These are phyloP conservation scores for Leersia perrieri DNA, from an alignment of 176 grass and related monocot genomes.

Conservation along the genomic window DNA sequence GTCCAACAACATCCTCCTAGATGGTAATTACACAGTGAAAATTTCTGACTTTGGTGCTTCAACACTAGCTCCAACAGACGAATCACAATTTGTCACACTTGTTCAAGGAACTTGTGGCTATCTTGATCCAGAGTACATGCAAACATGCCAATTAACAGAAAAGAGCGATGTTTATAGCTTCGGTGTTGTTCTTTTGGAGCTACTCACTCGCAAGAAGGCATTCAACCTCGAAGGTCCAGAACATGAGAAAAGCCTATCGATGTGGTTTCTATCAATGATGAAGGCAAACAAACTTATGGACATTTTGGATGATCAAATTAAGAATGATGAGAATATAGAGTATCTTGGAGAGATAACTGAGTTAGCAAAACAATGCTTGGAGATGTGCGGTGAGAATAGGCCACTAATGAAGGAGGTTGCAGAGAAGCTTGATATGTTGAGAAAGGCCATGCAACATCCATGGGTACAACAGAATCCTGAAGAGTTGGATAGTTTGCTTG, in stretches of 20 bases:
- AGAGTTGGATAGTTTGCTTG: too few species aligned
- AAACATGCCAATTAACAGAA: not conserved
- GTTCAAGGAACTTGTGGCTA: too few species aligned
- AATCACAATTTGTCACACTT: too few species aligned
- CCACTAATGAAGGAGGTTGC: slow-evolving; percentile 16
- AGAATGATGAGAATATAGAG: not conserved
- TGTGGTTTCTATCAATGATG: not conserved
- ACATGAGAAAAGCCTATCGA: not conserved
- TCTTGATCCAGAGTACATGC: too few species aligned
- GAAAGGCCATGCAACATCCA: too few species aligned
- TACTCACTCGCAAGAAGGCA: slow-evolving; percentile 5
- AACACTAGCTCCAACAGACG: too few species aligned
- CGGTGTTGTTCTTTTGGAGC: not conserved
- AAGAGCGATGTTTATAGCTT: too few species aligned
- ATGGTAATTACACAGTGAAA: too few species aligned
- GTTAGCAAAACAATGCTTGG: slow-evolving; percentile 5
- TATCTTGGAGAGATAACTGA: not conserved
- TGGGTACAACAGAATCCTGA: too few species aligned
- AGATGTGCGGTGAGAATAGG: not conserved
- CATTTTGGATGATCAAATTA: not conserved
- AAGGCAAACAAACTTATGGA: not conserved
- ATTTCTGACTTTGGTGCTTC: too few species aligned
- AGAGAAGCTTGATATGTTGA: too few species aligned
- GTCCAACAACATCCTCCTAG: too few species aligned
- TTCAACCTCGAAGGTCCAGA: not conserved